Conservation (phyloP, 139 green algal species). For the Chlamydomonas schloesseri region DNA sequence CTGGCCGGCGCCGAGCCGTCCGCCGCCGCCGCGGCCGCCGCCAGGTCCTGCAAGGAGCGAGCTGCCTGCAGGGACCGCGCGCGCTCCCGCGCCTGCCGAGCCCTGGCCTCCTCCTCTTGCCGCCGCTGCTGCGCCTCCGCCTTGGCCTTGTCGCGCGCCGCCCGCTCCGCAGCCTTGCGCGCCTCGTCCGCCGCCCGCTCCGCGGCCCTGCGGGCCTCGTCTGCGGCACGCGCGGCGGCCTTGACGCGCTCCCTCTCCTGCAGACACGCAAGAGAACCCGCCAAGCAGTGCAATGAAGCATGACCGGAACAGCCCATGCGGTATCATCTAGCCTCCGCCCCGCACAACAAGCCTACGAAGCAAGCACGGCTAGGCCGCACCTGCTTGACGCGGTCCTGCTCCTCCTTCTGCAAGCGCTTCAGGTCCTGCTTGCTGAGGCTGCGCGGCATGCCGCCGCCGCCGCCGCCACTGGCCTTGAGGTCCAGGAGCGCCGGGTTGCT, state of each 20-base stretch:
- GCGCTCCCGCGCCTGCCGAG: conserved; percentile 1
- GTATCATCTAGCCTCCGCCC: too few species aligned
- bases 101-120: neutral
- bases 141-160: neutral
- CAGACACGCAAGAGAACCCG: too few species aligned
- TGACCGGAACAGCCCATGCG: too few species aligned
- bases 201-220: neutral
- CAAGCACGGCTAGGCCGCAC: too few species aligned
- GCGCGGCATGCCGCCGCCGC: neutral
- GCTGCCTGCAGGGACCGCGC: neutral
- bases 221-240: neutral
- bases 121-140: conserved; percentile 12
- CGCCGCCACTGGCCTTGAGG: too few species aligned
- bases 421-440: conserved; percentile 16
- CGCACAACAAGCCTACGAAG: too few species aligned
- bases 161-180: conserved; percentile 5
- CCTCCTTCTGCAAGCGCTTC: conserved; percentile 19
- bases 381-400: conserved; percentile 27
- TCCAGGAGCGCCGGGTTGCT: too few species aligned
- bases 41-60: conserved; percentile 23
- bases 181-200: conserved; percentile 24
- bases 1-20: neutral
- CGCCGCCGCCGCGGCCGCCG: neutral
- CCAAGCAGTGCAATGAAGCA: too few species aligned
- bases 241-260: conserved; percentile 34